Base-by-base conservation (phyloP, 352 stramenopile species). In the Phytophthora melonis region DNA sequence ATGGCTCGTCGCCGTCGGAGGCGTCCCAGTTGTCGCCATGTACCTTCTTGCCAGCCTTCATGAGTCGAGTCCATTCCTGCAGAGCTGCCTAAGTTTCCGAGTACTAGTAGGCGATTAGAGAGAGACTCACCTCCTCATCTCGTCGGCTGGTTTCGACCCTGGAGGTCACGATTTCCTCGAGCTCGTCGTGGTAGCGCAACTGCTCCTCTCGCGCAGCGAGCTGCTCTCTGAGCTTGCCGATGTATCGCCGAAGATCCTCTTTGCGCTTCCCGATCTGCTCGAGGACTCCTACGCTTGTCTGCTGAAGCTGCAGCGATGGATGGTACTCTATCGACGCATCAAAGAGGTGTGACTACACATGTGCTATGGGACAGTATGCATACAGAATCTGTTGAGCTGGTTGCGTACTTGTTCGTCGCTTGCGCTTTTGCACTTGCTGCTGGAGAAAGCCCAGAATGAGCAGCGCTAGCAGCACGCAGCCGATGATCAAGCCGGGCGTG, bases 11-110 rank as follows among this genome's bases (percentile, higher is more conserved):
- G 0, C 75, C 74, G 7, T 75, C 66, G 1, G 78, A 67, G 1
- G 72, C 55, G 36, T 75, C 79, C 86, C 86, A 93, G 18, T 86
- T 86, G 16, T 92, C 80, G 7, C 86, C 84, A 52, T 94, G 84
- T 0, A 94, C 21, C 58, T 86, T 88, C 18, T 80, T 79, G 5
- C 87, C 87, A 0, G 81, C 81, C 58, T 82, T 84, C 83, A 94
- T 92, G 64, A 93, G 77, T 62, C 77, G 76, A 18, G 73, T 62
- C 87, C 87, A 94, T 72, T 93, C 82, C 82, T 91, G 36, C 32
- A 25, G 49, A 23, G 13, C n/a, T 54, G 32, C 16, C 30, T 56
- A 64, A 66, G 39, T 70, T 16, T 52, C 41, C 16, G 56, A 30
- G 13, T 27, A 36, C n/a, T n/a, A n/a, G n/a, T n/a, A n/a, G n/a